Evolutionary conservation across 2,329 filamentous ascomycete species (phyloP).

Genomic region (Incumbomyces delicatus): DNA sequence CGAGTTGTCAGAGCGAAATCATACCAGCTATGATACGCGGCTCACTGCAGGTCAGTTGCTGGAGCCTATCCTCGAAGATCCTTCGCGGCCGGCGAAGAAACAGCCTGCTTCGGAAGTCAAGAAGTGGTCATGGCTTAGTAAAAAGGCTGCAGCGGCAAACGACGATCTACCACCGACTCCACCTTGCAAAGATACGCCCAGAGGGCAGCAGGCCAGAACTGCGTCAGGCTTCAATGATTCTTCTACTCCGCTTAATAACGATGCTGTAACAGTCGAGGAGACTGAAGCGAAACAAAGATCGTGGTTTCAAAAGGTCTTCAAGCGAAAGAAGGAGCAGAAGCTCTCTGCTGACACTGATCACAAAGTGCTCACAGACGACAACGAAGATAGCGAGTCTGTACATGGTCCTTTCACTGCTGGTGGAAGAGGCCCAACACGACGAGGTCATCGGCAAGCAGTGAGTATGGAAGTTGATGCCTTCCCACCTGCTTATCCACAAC

Average conservation of each 20-base stretch:
- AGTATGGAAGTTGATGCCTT: conserved; percentile 18
- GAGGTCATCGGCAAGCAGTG: conserved; percentile 7
- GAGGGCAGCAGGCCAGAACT: conserved; percentile 6
- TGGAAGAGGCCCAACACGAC: background rate
- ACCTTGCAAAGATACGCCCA: conserved; percentile 18
- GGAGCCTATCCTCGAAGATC: conserved; percentile 35
- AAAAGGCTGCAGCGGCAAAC: conserved; percentile 10
- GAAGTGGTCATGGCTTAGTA: conserved; percentile 39
- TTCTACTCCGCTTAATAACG: conserved; percentile 7
- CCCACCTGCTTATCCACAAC: conserved; percentile 13
- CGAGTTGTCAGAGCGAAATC: conserved; percentile 6
- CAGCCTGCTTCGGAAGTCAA: conserved; percentile 24
- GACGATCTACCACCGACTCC: conserved; percentile 12
- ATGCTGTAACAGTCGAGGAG: conserved; percentile 12
- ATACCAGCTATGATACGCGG: conserved; percentile 22
- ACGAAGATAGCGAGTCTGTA: conserved; percentile 11
- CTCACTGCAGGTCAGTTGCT: conserved; percentile 24
- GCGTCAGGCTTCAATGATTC: conserved; percentile 21
- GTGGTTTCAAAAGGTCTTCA: conserved; percentile 22
- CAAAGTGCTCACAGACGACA: conserved; percentile 14
- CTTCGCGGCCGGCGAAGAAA: conserved; percentile 25
- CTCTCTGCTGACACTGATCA: conserved; percentile 33
- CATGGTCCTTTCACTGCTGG: background rate
- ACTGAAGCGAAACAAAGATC: conserved; percentile 18
- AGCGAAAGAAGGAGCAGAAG: conserved; percentile 19